Evolutionary conservation across 2,329 filamentous ascomycete species (phyloP), one percentile per base, ranked within the genome.

Genomic region (Monosporascus sp.): DNA sequence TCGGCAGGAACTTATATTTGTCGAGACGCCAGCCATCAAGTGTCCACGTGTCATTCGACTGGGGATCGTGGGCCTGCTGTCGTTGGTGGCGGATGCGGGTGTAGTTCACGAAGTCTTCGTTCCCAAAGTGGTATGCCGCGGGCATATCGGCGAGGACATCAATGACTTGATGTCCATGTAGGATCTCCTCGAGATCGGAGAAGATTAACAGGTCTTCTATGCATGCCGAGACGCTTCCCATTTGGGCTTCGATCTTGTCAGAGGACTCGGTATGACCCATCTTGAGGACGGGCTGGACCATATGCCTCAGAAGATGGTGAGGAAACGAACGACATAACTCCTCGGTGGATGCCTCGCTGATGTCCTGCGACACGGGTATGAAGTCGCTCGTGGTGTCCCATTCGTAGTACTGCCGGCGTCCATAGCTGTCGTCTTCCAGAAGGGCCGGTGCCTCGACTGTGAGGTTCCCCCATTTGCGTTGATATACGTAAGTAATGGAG

Each of bases 1-100:
- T 79, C 41, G 79, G 77, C 31, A 82, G 61, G 56, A 82, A 82
- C 62, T 82, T 82, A 71, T 75, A 82, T 61, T 78, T 79, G 65
- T 82, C 79, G 46, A 82, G 69, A 25, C 66, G 72, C 79, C 79
- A 81, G 2, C 78, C 78, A 41, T 64, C 68, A 55, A 68, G 68
- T 25, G 53, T 69, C 65, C 50, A 57, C 25, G 59, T 68, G 15
- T 52, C 46, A n/a, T 50, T 44, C n/a, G 48, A 18, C 3, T 5
- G 6, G 6, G 8, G 4, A 17, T 18, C 18, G 8, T n/a, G 24
- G 6, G 25, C 15, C 47, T 51, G 47, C 8, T 44, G 41, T 6
- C 14, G 14, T 20, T 44, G 41, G n/a, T 50, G 20, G 25, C 45
- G 53, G 58, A 78, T 72, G 44, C 68, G 68, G 24, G 75, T 61